Evolutionary conservation across 179 eudicot genomes (phyloP).

Genomic region (Pouteria campechiana): DNA sequence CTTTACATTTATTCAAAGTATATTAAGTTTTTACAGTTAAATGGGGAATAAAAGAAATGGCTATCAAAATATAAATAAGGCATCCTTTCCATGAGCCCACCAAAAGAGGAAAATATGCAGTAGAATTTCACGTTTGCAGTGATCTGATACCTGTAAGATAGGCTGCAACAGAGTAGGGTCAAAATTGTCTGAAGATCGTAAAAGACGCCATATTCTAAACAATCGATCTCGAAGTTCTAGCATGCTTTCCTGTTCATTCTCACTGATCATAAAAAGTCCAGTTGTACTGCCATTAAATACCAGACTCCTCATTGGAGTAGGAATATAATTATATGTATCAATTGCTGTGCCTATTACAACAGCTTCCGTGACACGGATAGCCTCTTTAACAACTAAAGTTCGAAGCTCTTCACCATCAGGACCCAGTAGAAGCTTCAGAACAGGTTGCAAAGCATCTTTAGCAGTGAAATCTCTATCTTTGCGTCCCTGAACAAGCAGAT

Average conservation of each 20-base stretch:
- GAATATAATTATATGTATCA: conserved; percentile 64
- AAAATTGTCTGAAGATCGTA: conserved; percentile 63
- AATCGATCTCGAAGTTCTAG: conserved; percentile 87
- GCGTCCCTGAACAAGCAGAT: conserved; percentile 84
- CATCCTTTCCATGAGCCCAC: too few species aligned
- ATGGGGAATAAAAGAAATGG: too few species aligned
- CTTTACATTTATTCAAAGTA: too few species aligned
- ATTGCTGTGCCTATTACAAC: conserved; percentile 59
- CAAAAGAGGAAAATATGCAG: too few species aligned
- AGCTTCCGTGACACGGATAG: conserved; percentile 92
- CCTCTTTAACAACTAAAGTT: conserved; percentile 66
- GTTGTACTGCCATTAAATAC: conserved; percentile 32
- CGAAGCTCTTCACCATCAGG: conserved; percentile 82
- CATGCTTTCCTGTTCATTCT: conserved; percentile 52
- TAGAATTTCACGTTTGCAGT: too few species aligned
- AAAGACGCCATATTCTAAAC: conserved; percentile 78
- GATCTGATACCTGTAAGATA: conserved; percentile 89
- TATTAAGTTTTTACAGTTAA: too few species aligned
- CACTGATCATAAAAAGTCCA: conserved; percentile 43
- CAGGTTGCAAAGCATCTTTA: conserved; percentile 96
- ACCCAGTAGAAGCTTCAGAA: conserved; percentile 80
- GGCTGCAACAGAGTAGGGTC: conserved; percentile 88
- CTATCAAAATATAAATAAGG: too few species aligned
- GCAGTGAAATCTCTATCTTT: conserved; percentile 89
- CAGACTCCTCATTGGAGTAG: conserved; percentile 48